These are phyloP conservation scores for Pseudoturritis turrita DNA, from an alignment of 345 rosid species.

Conservation along the genomic window DNA sequence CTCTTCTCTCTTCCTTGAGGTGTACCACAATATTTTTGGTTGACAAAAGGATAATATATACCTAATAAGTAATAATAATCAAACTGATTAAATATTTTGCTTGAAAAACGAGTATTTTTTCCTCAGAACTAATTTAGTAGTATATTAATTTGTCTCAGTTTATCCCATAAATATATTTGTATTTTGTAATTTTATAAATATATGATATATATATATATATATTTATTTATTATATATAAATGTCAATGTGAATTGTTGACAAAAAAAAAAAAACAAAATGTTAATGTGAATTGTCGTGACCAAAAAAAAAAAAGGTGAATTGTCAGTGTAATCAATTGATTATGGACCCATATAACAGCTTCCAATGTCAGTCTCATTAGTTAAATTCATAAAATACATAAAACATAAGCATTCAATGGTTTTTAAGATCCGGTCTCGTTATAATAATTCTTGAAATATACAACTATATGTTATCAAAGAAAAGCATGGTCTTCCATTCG, in stretches of 20 bases:
- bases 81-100: background rate
- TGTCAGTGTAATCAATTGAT: conserved; percentile 21
- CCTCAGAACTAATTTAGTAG: background rate
- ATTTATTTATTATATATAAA: too few relatives aligned
- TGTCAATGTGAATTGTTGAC: background rate
- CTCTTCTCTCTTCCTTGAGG: background rate
- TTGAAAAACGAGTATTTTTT: background rate
- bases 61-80: background rate
- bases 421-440: conserved; percentile 31
- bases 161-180: background rate
- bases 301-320: background rate
- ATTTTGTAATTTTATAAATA: background rate
- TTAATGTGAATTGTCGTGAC: background rate
- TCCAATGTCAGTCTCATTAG: conserved; percentile 20
- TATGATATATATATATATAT: background rate
- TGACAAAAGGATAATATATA: background rate
- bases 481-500: background rate
- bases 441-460: conserved; percentile 18
- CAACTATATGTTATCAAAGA: background rate
- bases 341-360: conserved; percentile 28
- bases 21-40: background rate
- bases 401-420: conserved; percentile 28
- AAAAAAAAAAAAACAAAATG: background rate
- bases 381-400: background rate
- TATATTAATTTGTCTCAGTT: background rate